These are phyloP conservation scores for Thielaviopsis populi DNA, from an alignment of 2,329 filamentous ascomycete genomes.

Conservation along the genomic window DNA sequence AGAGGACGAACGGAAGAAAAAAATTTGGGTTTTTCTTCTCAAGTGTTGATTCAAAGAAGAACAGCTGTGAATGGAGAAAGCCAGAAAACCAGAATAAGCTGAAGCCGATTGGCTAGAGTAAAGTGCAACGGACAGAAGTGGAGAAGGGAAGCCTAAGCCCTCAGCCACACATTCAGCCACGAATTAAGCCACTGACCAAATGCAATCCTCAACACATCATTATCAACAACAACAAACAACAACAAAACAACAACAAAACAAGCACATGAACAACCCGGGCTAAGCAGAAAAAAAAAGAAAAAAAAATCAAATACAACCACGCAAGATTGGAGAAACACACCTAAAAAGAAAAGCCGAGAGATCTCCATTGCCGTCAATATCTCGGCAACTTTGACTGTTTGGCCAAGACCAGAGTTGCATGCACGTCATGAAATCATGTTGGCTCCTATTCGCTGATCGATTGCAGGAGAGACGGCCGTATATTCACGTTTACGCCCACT, in stretches of 20 bases:
- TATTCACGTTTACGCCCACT: no score
- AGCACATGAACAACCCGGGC: background rate
- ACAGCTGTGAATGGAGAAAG: no score
- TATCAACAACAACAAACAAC: no score
- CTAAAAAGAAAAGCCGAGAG: background rate
- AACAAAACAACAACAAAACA: background rate
- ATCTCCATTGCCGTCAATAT: conserved; percentile 5
- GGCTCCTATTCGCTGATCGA: background rate
- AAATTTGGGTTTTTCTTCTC: no score
- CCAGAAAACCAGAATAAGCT: background rate
- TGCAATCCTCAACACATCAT: background rate
- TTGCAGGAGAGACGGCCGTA: no score
- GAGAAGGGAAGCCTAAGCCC: background rate
- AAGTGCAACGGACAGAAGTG: no score
- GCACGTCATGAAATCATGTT: background rate
- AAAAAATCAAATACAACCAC: background rate
- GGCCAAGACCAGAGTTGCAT: background rate
- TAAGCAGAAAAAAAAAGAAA: conserved; percentile 6
- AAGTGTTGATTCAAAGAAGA: no score
- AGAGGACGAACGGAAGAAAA: conserved; percentile 1
- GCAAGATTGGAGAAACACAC: background rate
- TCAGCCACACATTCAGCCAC: background rate
- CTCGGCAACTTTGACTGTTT: background rate
- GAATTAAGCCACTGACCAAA: background rate
- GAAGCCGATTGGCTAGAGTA: background rate